These are phyloP conservation scores for Penicillium paradoxum DNA, from an alignment of 495 filamentous ascomycete genomes.

Conservation along the genomic window DNA sequence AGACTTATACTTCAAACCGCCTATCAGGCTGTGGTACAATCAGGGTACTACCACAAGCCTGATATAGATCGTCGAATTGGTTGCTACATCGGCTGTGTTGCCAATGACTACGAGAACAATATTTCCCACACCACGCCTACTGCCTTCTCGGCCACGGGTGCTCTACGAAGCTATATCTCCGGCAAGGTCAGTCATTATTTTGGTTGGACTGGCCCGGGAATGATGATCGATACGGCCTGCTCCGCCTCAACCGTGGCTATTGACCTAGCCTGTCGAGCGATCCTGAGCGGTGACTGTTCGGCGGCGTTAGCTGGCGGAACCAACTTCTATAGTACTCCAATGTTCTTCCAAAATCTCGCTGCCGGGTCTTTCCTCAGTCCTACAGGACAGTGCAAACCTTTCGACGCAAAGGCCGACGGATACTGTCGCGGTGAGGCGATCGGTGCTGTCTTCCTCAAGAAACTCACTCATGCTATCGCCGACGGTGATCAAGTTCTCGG, in stretches of 20 bases:
- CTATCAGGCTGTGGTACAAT: conserved; percentile 44
- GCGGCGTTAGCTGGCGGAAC: conserved; percentile 34
- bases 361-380: conserved; percentile 40
- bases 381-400: conserved; percentile 60
- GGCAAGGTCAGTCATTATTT: conserved; percentile 33
- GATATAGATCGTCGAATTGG: no score
- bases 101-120: conserved; percentile 33
- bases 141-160: conserved; percentile 32
- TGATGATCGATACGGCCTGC: conserved; percentile 41
- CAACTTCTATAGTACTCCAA: conserved; percentile 27
- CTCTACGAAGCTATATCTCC: conserved; percentile 16
- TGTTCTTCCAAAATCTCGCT: conserved; percentile 27
- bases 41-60: no score
- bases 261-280: conserved; percentile 26
- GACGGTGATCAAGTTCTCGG: conserved; percentile 60
- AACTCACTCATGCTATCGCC: conserved; percentile 51
- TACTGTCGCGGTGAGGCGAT: conserved; percentile 38
- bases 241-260: conserved; percentile 36
- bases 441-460: conserved; percentile 44
- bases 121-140: conserved; percentile 22
- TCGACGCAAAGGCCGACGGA: conserved; percentile 34
- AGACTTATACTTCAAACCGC: conserved; percentile 43
- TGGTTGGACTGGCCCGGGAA: conserved; percentile 39
- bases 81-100: conserved; percentile 30
- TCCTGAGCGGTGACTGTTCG: conserved; percentile 28